Evolutionary conservation across 139 green algal genomes (phyloP), one percentile per base, ranked within the genome.

Genomic region (Monoraphidium neglectum): DNA sequence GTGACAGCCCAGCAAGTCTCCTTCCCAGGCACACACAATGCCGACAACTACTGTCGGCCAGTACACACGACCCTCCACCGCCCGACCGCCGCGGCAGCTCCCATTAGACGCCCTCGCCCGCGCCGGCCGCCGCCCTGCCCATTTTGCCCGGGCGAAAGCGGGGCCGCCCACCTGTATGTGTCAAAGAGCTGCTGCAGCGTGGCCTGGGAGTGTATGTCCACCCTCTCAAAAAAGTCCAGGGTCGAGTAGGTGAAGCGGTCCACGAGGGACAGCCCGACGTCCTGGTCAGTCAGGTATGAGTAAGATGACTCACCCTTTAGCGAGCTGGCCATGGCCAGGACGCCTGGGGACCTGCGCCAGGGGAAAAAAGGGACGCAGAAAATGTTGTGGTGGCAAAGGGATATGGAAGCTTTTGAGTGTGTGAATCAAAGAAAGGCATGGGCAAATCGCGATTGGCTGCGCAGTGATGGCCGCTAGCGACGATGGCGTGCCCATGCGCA

Each of bases 181-280:
- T 73, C 37, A 2, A 87, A 51, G 12, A 91, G 66, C 13, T 90
- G 51, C 43, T 51, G 68, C 64, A 94, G 37, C 23, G 80, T 89
- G 33, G 77, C 72, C 8, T 62, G 75, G 74, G 64, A 82, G 77
- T 82, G 51, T 38, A 71, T 80, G 43, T 80, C 77, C 38, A 89
- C 63, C 30, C 69, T 63, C 68, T 94, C 85, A 26, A 95, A 84
- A 68, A 94, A 94, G 26, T 89, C 66, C n/a, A 92, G 78, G 8
- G 84, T 84, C 32, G 81, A 73, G 70, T 78, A 92, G 0, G 91
- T 94, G 77, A 94, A 94, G 10, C 88, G 68, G 82, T 96, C 91
- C 15, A 94, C 87, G 16, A 96, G 77, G 36, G 82, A 84, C 0
- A 95, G 43, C 0, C 91, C 91, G 3, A 95, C 76, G 24, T 92